Base-by-base conservation (phyloP, 1,139 yeast genomes). In the Geotrichum histeridarum region DNA sequence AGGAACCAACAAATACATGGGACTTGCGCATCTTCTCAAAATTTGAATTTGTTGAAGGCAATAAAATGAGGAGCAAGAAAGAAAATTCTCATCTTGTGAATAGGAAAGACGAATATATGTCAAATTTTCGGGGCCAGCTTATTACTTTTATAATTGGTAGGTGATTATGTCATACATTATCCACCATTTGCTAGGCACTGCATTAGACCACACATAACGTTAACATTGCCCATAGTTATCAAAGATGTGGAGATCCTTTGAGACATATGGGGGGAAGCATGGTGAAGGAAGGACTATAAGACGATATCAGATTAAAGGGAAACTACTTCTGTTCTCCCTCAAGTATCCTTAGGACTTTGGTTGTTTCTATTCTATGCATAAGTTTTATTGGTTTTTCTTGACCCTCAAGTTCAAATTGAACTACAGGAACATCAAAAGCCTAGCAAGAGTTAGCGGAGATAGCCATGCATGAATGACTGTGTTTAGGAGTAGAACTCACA, bases 1-100 rank as follows among this genome's bases (percentile, higher is more conserved):
- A 89, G 55, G 89, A 83, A 45, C 99, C 99, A 56, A 93, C 95
- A 70, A 93, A 91, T 53, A 93, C 90, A 72, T 93, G 93, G 68
- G 96, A 89, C 82, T 90, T 90, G 73, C 98, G 87, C 99, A 93
- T 93, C 27, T 22, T 22, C 27, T 22, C 27, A 22, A 22, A 22
- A 22, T 22, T 22, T 22, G 42, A 14, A 5, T 12, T 14, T 38
- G 42, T 11, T 12, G 42, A 14, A 14, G 22, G n/a, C 15, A 2
- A 38, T 14, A 15, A 38, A 15, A 8, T 8, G 15, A 38, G 22
- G 42, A 38, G 11, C 9, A 15, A 38, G 15, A 15, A 14, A 38
- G 42, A 15, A 38, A 11, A 14, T 8, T 8, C 15, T 38, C 22
- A 22, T 22, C 27, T 22, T 22, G 27, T 22, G 27, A 22, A 22